Evolutionary conservation across 768 basidiomycete species (phyloP), one percentile per base, ranked within the genome.

Genomic region (Cystoderma amianthinum): DNA sequence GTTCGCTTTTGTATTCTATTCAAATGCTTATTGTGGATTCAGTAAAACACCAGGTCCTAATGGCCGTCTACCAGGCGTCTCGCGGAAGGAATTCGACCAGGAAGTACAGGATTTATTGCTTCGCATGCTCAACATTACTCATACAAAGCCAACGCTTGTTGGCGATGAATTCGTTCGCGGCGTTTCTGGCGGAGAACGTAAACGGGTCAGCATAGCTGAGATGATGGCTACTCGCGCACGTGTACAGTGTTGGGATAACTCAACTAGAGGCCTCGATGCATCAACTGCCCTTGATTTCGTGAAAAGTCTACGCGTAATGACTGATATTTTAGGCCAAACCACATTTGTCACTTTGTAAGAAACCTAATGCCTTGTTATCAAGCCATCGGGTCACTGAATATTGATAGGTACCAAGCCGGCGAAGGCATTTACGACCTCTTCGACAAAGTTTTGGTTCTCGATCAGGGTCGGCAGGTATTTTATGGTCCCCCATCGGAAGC

Each of bases 211-310:
- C 43, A 92, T 92, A 50, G 83, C 85, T 9, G 90, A 93, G 61
- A 89, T 87, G 76, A 82, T 89, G 76, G 74, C 85, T 1, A 85
- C 82, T 2, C 79, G 85, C 38, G 85, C 86, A 9, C 80, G 81
- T 24, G 74, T 90, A 5, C 82, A 89, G 49, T 80, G 79, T 47
- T 90, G 86, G 82, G 86, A 91, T 56, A 90, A 85, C 58, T 82
- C 82, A 0, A 91, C 88, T 2, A 69, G 84, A 37, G 86, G 88
- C 13, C 65, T 89, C 38, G 86, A 90, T 47, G 87, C 90, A 0
- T 88, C 87, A 2, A 94, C 91, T 5, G 91, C 91, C 2, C 68
- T 92, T 36, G 92, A 95, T 54, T 94, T 88, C 50, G 78, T 76
- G 42, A 86, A 79, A 60, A 80, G 80, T 32, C 62, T 95, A 40